Evolutionary conservation across 2,329 filamentous ascomycete genomes (phyloP), one percentile per base, ranked within the genome.

Genomic region (Arthrobotrys megalospora): DNA sequence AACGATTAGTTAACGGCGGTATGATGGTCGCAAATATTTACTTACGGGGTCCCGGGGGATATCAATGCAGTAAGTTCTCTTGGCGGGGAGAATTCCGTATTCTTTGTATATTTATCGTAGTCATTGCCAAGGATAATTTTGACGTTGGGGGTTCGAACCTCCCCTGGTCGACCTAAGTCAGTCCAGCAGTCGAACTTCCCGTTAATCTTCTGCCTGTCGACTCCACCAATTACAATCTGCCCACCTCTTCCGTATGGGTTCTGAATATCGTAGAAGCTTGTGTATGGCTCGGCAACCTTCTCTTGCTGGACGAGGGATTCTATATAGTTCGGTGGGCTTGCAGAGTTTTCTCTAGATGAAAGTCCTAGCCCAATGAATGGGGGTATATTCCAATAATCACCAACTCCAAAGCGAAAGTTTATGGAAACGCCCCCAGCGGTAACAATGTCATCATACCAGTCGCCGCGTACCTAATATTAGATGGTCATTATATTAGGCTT

Each of bases 181-280:
- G n/a, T 12, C 48, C 34, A 68, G 19, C 1, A 16, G 14, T 32
- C 28, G 12, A 68, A 32, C 6, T 12, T 12, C 6, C 64, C 64
- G 28, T 38, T 16, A 12, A 68, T 36, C 21, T 68, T 68, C 16
- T 52, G 24, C 8, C 34, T 11, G 34, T 68, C 64, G 5, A 68
- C 64, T 0, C 32, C 64, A 19, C 64, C 64, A 58, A 68, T 28
- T 0, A 55, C 10, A 28, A 68, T 55, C 11, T 53, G 6, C 6
- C 48, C 64, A 8, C 34, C 36, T 3, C 11, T 36, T n/a, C 21
- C 19, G 2, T 12, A 14, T 7, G 50, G 19, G 21, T 68, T 55
- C 32, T 48, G 28, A 16, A 28, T 58, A 34, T 68, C 12, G 48
- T 68, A 68, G 14, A 68, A n/a, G 12, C 64, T 47, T 5, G n/a